Evolutionary conservation across 257 asterid species (phyloP).

Genomic region (Gardenia jasminoides): DNA sequence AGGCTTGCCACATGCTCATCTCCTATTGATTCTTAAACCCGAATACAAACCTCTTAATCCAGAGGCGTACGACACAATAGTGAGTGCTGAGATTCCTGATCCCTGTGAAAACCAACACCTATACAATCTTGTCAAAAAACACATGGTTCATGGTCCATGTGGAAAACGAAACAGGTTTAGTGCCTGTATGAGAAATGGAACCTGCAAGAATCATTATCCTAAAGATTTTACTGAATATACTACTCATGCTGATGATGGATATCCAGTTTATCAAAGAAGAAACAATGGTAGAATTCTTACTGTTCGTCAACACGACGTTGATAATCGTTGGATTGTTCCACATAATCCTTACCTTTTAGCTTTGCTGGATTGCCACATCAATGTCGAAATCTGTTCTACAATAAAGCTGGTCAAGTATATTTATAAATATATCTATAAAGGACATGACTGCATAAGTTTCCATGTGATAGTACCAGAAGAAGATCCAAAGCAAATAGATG

Average conservation of each 20-base stretch:
- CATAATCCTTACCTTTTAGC: background rate
- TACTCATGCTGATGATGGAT: too few species aligned
- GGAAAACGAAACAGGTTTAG: background rate
- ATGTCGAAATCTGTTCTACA: background rate
- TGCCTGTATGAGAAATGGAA: background rate
- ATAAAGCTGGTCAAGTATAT: background rate
- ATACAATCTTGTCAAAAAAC: background rate
- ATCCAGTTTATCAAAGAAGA: background rate
- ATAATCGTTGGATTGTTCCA: slow-evolving; percentile 3
- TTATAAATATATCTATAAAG: background rate
- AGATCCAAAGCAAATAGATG: too few species aligned
- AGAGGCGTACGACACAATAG: background rate
- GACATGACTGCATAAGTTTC: background rate
- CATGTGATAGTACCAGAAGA: too few species aligned
- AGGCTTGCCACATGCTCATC: background rate
- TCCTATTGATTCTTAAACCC: background rate
- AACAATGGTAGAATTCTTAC: background rate
- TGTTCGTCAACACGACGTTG: background rate
- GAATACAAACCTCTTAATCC: background rate
- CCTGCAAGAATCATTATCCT: slow-evolving; percentile 3
- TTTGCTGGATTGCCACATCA: background rate
- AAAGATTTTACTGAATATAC: background rate
- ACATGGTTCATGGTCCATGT: slow-evolving; percentile 19
- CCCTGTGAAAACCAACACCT: background rate
- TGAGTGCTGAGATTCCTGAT: background rate